Conservation (phyloP, 2,329 filamentous ascomycete species). For the Fusarium liriodendri region DNA sequence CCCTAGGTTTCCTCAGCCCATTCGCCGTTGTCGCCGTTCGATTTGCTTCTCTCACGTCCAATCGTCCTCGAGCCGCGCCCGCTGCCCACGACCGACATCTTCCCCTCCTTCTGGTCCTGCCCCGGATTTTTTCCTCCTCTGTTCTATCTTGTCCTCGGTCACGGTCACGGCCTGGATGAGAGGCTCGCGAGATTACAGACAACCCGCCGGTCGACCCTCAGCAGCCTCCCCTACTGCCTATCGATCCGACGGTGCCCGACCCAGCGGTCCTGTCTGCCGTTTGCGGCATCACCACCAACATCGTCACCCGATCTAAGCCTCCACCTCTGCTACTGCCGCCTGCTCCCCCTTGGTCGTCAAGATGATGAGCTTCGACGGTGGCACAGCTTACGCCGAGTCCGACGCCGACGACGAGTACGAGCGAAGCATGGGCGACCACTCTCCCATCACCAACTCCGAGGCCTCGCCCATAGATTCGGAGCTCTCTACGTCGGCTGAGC, state of each 20-base stretch:
- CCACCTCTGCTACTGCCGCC: conserved; percentile 19
- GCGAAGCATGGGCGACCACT: conserved; percentile 75
- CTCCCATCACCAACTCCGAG: conserved; percentile 76
- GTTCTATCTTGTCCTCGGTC: background rate
- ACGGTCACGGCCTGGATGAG: conserved; percentile 37
- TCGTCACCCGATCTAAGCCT: conserved; percentile 17
- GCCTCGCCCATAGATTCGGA: conserved; percentile 78
- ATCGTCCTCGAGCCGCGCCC: conserved; percentile 26
- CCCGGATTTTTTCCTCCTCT: conserved; percentile 9
- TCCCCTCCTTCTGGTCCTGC: background rate
- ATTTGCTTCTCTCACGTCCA: conserved; percentile 32
- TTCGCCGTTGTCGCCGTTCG: conserved; percentile 23
- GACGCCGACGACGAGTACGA: conserved; percentile 89
- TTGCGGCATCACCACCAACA: conserved; percentile 24
- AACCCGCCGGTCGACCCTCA: conserved; percentile 17
- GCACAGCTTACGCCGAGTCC: conserved; percentile 80
- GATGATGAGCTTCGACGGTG: conserved; percentile 71
- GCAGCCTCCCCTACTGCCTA: conserved; percentile 16
- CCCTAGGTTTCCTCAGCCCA: conserved; percentile 27
- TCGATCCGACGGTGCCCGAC: conserved; percentile 27
- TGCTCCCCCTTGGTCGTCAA: conserved; percentile 31
- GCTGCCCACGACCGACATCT: conserved; percentile 21
- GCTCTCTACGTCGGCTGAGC: conserved; percentile 74
- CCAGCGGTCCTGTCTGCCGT: conserved; percentile 20
- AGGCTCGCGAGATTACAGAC: conserved; percentile 15